Base-by-base conservation (phyloP, 2,329 filamentous ascomycete genomes). In the Teratosphaeria epicoccoides region DNA sequence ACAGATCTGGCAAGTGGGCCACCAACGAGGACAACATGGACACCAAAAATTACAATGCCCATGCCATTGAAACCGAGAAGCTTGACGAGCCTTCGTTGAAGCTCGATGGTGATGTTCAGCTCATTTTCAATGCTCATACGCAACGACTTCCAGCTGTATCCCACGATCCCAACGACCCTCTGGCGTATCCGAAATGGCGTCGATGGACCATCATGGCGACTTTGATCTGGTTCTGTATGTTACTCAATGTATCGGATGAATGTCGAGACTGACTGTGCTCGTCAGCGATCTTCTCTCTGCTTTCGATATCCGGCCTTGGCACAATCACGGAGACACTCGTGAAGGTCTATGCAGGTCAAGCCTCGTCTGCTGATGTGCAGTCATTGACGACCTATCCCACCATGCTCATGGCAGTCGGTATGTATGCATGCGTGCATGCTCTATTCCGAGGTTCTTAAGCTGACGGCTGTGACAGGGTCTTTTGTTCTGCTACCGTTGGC, bases 401-500 rank as follows among this genome's bases (percentile, higher is more conserved):
- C 46, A 25, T 48, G 46, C 25, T 48, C 46, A 48, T 48, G 46
- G 28, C 23, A 14, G 25, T 48, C 23, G 46, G 46, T 26, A 48
- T 12, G 20, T 14, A 24, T 2, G 44, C 23, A 46, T 46, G 4
- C 23, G 7, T 14, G 22, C 7, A 6, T 1, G 1, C 6, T 7
- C 3, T 20, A 24, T 24, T n/a, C n/a, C n/a, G 11, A 24, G 44
- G 5, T n/a, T 24, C 22, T 24, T n/a, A 9, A 46, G 25, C 44
- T 24, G 25, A 46, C 14, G n/a, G n/a, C 9, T 40, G 44, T 22
- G 4, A 24, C 44, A 46, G 44, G 44, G 25, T 46, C 44, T 10
- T 33, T 48, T 6, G 25, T 48, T 9, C 23, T 26, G 11, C 9
- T 68, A 61, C 66, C 66, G 2, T 51, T 68, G 17, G 57, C 61